A percentile compares a stretch with the other conserved stretches of the same genome.
phyloP scores from a whole-genome alignment of 148 eudicot species.

The Rhododendron williamsianum region DNA sequence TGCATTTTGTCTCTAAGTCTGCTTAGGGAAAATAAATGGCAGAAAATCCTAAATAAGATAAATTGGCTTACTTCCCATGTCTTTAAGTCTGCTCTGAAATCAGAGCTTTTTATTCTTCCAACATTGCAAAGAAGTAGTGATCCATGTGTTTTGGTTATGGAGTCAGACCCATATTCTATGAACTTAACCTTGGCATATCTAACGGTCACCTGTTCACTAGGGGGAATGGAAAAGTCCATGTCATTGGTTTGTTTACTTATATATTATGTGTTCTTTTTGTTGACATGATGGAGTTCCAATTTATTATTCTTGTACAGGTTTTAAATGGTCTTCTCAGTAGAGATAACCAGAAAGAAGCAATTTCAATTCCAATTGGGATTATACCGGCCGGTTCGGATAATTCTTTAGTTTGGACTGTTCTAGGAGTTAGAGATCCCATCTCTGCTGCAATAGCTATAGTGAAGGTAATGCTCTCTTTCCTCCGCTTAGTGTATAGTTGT shows the following conservation, averaged over 20 bases:
- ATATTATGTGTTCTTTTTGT: neutral
- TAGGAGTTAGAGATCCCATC: slow-evolving; percentile 92
- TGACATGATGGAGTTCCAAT: neutral
- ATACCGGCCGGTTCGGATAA: slow-evolving; percentile 99
- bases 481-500: neutral
- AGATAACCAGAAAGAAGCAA: slow-evolving; percentile 86
- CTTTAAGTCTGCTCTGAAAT: neutral
- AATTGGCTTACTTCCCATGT: neutral
- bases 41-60: neutral
- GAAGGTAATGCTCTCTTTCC: slow-evolving; percentile 43
- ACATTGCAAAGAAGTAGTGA: neutral
- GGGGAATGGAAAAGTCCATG: neutral
- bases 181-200: neutral
- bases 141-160: neutral
- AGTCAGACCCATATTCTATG: neutral
- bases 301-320: slow-evolving; percentile 51
- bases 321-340: slow-evolving; percentile 78
- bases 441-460: slow-evolving; percentile 96
- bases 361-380: slow-evolving; percentile 89
- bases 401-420: slow-evolving; percentile 98
- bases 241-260: neutral
- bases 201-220: neutral
- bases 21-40: neutral
- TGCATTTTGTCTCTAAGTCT: neutral
- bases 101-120: neutral